Evolutionary conservation across 352 stramenopile species (phyloP), one percentile per base, ranked within the genome.

Genomic region (Blastocystis sp.): DNA sequence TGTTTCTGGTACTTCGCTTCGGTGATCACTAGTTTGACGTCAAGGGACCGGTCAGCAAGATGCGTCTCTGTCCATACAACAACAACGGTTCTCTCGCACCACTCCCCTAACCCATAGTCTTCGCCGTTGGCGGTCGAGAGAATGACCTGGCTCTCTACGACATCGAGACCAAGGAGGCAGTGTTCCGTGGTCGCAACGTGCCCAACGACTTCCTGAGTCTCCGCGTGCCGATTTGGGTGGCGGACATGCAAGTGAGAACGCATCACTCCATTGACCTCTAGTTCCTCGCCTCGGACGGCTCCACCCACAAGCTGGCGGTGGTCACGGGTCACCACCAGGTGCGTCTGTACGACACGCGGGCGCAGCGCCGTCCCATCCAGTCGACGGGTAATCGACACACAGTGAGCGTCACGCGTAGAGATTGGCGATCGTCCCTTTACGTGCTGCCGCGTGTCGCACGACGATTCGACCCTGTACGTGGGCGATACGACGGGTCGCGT

Each of bases 401-500:
- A 19, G 45, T 19, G 45, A 16, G 63, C 45, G 65, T 50, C 26
- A 80, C 26, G 1, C 51, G 59, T 37, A 60, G 76, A 51, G 79
- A 88, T 77, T 37, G 71, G 66, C 61, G 59, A 35, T 12, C 66
- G 76, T 19, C 79, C 88, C 59, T 78, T 91, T 3, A 90, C 59
- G 12, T 60, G 45, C 9, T 88, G 88, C 62, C 13, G 26, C 13
- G 59, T 61, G 26, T 29, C 71, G 12, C 39, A 45, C 62, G 79
- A 91, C 45, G 33, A 95, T 62, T 91, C 91, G 9, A 91, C 97
- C 6, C 95, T 94, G 55, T 69, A 70, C 39, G 92, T 96, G 10
- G 95, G 94, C 24, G 95, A 98, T 91, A 94, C 95, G n/a, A 93
- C 94, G 26, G 96, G 96, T 26, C 94, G 95, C 90, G 91, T 97